Evolutionary conservation across 2,329 filamentous ascomycete species (phyloP), one percentile per base, ranked within the genome.

Genomic region (Diaporthe humulicola): DNA sequence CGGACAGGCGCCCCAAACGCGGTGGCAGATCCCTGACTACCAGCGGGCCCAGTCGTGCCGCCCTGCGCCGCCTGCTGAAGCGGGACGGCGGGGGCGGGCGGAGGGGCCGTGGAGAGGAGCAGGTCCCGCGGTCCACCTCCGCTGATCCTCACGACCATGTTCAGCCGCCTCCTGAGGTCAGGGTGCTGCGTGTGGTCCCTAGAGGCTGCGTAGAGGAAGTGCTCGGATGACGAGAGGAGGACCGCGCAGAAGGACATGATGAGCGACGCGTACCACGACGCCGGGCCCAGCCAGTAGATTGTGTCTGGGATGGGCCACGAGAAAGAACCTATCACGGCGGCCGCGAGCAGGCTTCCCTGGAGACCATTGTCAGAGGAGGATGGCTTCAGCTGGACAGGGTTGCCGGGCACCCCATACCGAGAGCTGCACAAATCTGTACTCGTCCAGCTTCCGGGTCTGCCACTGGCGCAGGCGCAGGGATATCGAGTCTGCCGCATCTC

Each of bases 301-400:
- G 73, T 48, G 8, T 78, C 78, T 7, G 75, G 76, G 2, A 74
- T 28, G 19, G 71, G 71, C 80, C 80, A 81, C 4, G 80, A 81
- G 73, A 81, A 80, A 57, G 77, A 79, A 17, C 78, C 79, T 50
- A 80, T 81, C 19, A 81, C 79, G 9, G 79, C 79, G 5, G 78
- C 78, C 1, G 79, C 77, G 4, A 80, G 74, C 4, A 81, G 76
- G 7, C 79, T 80, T 12, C 75, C 75, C 79, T 81, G 28, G 28
- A 30, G 7, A 10, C 30, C 7, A 33, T 22, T 8, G 17, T 66
- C 5, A 64, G 25, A 45, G 45, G 38, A 9, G 6, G 8, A 8
- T 12, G n/a, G n/a, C 42, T 22, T 9, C 9, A 4, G 33, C 33
- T 36, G 9, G 9, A 48, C 6, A 30, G 28, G 2, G n/a, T 4